phyloP scores from a whole-genome alignment of 23 red algal genomes.

The Agarophyton chilense region DNA sequence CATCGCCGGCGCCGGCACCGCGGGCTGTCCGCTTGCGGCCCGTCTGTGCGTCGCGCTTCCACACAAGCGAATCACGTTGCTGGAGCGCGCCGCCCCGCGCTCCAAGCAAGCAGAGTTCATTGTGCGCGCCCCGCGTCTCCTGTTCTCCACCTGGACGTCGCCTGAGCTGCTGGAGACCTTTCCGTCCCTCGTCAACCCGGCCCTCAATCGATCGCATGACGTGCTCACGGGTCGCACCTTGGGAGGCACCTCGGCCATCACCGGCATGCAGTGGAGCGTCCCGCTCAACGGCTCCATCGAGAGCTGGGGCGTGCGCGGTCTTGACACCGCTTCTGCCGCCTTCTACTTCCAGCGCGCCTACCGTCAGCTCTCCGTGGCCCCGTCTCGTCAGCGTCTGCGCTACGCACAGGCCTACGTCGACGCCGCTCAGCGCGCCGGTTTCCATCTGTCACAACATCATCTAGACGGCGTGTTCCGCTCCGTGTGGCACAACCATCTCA shows the following conservation, averaged over 20 bases:
- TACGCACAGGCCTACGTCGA: constrained; percentile 26
- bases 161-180: constrained; percentile 26
- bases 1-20: constrained; percentile 69
- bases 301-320: constrained; percentile 27
- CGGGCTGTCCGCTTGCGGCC: constrained; percentile 56
- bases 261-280: constrained; percentile 56
- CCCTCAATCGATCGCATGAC: constrained; percentile 8
- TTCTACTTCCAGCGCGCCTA: constrained; percentile 15
- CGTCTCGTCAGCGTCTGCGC: background rate
- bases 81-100: constrained; percentile 59
- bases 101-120: constrained; percentile 2
- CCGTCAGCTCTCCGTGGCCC: background rate
- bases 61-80: constrained; percentile 1
- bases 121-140: constrained; percentile 22
- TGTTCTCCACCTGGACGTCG: constrained; percentile 7
- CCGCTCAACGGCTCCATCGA: constrained; percentile 42
- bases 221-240: constrained; percentile 49
- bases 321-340: background rate
- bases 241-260: constrained; percentile 60
- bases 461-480: background rate
- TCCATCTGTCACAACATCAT: background rate
- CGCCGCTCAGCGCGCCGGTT: constrained; percentile 33
- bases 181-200: background rate
- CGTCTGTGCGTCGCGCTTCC: constrained; percentile 64
- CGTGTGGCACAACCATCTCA: constrained; percentile 24